Evolutionary conservation across 2,329 filamentous ascomycete species (phyloP).

Genomic region (Colletotrichum costaricense): DNA sequence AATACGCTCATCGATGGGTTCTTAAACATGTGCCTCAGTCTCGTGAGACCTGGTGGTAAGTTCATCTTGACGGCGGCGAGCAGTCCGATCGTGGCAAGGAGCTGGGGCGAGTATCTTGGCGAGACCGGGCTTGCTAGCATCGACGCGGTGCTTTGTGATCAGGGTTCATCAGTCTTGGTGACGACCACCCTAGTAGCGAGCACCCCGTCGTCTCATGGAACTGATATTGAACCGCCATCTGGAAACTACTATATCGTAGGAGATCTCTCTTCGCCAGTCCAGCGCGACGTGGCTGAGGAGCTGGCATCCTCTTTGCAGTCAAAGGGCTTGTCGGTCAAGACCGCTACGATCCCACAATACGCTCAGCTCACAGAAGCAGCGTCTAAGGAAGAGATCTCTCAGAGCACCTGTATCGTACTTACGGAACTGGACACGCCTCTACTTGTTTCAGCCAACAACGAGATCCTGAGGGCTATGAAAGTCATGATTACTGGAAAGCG

Average conservation of each 20-base stretch:
- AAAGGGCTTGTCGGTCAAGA: background rate
- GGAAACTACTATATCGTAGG: background rate
- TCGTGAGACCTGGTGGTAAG: slow-evolving; percentile 45
- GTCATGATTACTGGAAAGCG: slow-evolving; percentile 15
- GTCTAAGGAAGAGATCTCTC: background rate
- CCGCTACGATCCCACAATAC: background rate
- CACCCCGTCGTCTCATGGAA: too few relatives aligned
- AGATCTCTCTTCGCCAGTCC: background rate
- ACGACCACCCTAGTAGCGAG: background rate
- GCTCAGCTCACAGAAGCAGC: background rate
- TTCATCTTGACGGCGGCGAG: slow-evolving; percentile 27
- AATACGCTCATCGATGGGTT: slow-evolving; percentile 35
- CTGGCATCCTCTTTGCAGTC: background rate
- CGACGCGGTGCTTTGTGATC: background rate
- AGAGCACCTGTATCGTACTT: background rate
- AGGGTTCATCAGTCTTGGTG: background rate
- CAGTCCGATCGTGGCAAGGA: background rate
- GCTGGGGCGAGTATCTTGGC: background rate
- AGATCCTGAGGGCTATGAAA: background rate
- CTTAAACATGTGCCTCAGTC: slow-evolving; percentile 37
- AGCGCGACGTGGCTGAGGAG: background rate
- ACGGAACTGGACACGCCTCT: background rate
- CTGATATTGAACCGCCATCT: background rate
- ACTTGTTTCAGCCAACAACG: background rate
- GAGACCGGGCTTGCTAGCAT: background rate